Base-by-base conservation (phyloP, 1,284 basidiomycete genomes). In the Clitocybe nebularis region DNA sequence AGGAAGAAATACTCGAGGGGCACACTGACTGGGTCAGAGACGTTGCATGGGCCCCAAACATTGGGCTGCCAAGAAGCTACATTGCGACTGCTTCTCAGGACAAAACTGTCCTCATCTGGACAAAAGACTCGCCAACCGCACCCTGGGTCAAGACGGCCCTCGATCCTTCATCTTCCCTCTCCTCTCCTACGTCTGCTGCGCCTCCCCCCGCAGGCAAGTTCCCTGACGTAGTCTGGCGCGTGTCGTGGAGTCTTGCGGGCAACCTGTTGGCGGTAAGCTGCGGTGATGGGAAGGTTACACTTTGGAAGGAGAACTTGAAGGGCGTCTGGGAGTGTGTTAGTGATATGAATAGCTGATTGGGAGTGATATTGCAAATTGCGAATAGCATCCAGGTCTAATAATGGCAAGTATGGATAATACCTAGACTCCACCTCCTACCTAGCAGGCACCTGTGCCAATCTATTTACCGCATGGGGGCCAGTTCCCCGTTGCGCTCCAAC, bases 1-100 rank as follows among this genome's bases (percentile, higher is more conserved):
- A 92, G 57, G 93, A 95, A 63, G 91, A 93, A 56, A 79, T 76
- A 1, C 77, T 96, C 25, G 87, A 90, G 41, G 92, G 90, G 0
- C 95, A 99, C 65, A 81, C 85, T 1, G 94, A 99, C 67, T 99
- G 95, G 95, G 94, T 99, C 13, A 79, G 95, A 42, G 95, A 99
- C 60, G 94, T 98, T 16, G 91, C 94, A 0, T 98, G 94, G 89
- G 93, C 93, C 3, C 95, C 95, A 0, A 97, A 93, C 57, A 93
- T 98, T 52, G 95, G 95, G 0, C 76, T 99, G 11, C 90, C 94
- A 0, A 81, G 93, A 47, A 89, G 84, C 59, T 97, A 98, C 68
- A 91, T 99, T 49, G 95, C 95, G 7, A 93, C 92, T 1, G 93
- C 93, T 0, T 93, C 89, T 0, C 93, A 97, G 77, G 93, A 96